These are phyloP conservation scores for Echites panduratus DNA, from an alignment of 257 asterid species.

Conservation along the genomic window DNA sequence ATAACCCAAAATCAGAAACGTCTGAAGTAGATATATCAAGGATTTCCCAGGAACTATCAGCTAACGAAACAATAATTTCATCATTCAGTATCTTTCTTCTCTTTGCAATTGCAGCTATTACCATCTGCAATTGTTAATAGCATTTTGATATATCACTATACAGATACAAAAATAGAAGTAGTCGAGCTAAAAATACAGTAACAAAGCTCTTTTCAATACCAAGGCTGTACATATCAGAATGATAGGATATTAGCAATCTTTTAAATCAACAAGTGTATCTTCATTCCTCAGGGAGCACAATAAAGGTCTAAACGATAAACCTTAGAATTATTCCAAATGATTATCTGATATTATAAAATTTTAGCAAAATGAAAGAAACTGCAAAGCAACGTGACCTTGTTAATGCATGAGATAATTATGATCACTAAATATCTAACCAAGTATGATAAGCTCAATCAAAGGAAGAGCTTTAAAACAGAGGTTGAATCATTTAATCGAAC, in stretches of 20 bases:
- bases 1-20: constrained; percentile 71
- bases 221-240: not conserved
- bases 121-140: constrained; percentile 38
- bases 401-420: not conserved
- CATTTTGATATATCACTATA: not conserved
- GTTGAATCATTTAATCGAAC: not conserved
- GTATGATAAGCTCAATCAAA: not conserved
- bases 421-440: not conserved
- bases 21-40: constrained; percentile 78
- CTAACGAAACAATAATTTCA: constrained; percentile 54
- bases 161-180: not conserved
- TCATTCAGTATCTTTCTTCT: constrained; percentile 76
- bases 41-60: constrained; percentile 72
- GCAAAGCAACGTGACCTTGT: not conserved
- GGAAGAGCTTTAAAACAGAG: not conserved
- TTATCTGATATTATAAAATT: not conserved
- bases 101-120: constrained; percentile 76
- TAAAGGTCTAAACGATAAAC: not conserved
- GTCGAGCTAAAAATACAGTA: not conserved
- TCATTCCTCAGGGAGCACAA: not conserved
- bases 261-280: not conserved
- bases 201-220: not conserved
- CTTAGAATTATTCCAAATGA: not conserved
- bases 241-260: not conserved
- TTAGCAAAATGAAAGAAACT: not conserved